Evolutionary conservation across 129 eudicot species (phyloP), one percentile per base, ranked within the genome.

Genomic region (Helichrysum umbraculigerum): DNA sequence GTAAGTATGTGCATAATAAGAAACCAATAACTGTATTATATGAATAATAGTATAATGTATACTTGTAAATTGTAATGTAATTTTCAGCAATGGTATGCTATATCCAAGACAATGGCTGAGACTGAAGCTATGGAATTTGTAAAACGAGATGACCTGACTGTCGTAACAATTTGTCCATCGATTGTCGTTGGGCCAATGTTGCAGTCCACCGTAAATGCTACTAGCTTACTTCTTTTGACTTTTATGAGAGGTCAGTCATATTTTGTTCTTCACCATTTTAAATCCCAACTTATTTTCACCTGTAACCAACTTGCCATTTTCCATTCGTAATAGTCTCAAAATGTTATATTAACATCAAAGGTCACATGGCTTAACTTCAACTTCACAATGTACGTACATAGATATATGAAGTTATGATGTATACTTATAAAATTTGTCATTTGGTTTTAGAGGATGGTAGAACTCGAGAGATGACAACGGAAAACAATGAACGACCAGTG

Each of bases 81-180:
- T 5, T 32, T 35, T 4, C 39, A 35, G 39, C 0, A 35, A 35
- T 77, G 85, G 87, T 83, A 86, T 70, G 73, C 73, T 42, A 67
- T 72, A 58, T 60, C 83, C 28, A 86, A 83, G 83, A 80, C 90
- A 8, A 1, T 64, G 30, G 79, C 87, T 11, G 87, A 81, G 66
- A 67, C 37, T 12, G 87, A 83, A 56, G 83, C 87, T 47, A 65
- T 77, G 79, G 70, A 61, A 4, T 68, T 29, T 51, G 86, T 67
- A 39, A 80, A 76, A 66, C 62, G 15, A 42, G 78, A 59, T 37
- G 83, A 58, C 33, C n/a, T 83, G 20, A 65, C 33, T 34, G 79
- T 83, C 8, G 80, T 86, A 33, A 80, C 85, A 15, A 59, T 86
- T 47, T 81, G 87, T 50, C 87, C 90, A 21, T 64, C 87, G 16